Base-by-base conservation (phyloP, 257 asterid species). In the Capsicum baccatum region DNA sequence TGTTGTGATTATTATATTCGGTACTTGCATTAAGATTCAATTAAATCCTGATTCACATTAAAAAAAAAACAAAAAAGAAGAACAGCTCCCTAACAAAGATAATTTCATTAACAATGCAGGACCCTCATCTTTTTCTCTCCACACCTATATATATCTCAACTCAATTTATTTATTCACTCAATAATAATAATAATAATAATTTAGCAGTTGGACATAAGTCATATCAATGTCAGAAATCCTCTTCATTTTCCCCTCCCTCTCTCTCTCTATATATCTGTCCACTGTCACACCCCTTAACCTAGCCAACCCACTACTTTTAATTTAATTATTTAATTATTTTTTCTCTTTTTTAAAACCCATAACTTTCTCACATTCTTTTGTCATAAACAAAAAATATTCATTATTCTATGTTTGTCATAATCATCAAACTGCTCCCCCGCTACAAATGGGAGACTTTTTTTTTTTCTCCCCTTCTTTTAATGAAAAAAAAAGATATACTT, bases 381-480 rank as follows among this genome's bases (percentile, higher is more conserved):
- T 55, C 5, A 39, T 39, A 39, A 39, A 39, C 44, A 3, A 39
- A 39, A 39, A 39, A 39, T 39, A 39, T 39, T 39, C 79, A 81
- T 79, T 86, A 84, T 83, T 81, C 83, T 84, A 7, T 42, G 48
- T 44, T 42, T 58, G 60, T 83, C 84, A 83, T 71, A 82, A 89
- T 90, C 88, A 89, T 91, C 84, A 87, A 89, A 90, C 90, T 88
- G 92, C 92, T 89, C 89, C 94, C 94, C 92, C 94, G 90, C 86
- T 85, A 54, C 85, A 85, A 86, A 83, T 92, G 95, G 92, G 87
- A 87, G 89, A 59, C 71, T 74, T 21, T 42, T 79, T 52, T 60
- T 33, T 33, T 21, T 9, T 48, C 26, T 14, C 67, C 44, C n/a
- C 21, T 67, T 69, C 42, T 21, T 67, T 62, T 26, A 42, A 62